Evolutionary conservation across 306 rosid species (phyloP).

Genomic region (Trifolium repens): DNA sequence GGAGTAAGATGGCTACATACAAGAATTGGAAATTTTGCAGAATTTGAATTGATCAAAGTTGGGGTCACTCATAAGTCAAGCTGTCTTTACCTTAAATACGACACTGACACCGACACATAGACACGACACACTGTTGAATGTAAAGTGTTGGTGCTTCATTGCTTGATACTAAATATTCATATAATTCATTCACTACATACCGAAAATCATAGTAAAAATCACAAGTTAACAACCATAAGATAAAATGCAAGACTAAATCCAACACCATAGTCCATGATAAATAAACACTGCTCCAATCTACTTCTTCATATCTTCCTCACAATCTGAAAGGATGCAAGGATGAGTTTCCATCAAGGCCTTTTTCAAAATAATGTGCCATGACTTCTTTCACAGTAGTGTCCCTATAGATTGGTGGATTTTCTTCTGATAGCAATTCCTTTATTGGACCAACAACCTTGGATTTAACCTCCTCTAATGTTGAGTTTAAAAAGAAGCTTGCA

Average conservation of each 20-base stretch:
- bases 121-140: neutral
- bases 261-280: neutral
- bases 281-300: neutral
- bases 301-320: neutral
- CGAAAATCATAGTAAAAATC: neutral
- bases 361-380: neutral
- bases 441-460: neutral
- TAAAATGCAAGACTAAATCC: neutral
- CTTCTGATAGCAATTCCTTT: neutral
- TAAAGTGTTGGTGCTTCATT: neutral
- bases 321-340: neutral
- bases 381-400: conserved; percentile 2
- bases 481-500: neutral
- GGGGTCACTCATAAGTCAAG: too few species aligned
- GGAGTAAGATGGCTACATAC: too few species aligned
- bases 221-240: neutral
- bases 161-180: neutral
- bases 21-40: too few species aligned
- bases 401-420: neutral
- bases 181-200: neutral
- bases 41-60: too few species aligned
- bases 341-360: conserved; percentile 5
- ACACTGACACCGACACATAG: too few species aligned
- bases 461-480: neutral
- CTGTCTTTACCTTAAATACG: too few species aligned